Conservation (phyloP, 176 grass and related monocot genomes). For the Secale cereale region DNA sequence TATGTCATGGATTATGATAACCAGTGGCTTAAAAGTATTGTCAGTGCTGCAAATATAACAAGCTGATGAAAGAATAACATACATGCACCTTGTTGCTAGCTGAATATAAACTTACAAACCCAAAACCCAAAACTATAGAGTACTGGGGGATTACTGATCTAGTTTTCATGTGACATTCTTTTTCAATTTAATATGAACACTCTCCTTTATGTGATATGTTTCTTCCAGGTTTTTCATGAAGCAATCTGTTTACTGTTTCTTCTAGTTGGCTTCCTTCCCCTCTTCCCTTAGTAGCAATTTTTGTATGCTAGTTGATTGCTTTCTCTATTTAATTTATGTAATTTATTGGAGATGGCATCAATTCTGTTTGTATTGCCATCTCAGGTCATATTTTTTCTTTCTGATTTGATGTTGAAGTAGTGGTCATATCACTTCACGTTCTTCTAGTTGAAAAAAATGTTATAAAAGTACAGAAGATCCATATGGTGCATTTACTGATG, state of each 20-base stretch:
- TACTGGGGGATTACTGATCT: neutral
- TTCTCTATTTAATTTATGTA: neutral
- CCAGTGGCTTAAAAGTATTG: neutral
- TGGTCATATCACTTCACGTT: neutral
- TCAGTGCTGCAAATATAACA: neutral
- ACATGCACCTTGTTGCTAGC: neutral
- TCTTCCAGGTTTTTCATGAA: neutral
- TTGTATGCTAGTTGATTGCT: neutral
- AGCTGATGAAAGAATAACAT: neutral
- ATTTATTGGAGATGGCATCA: neutral
- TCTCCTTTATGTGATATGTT: neutral
- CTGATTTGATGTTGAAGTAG: constrained; percentile 10
- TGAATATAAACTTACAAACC: neutral
- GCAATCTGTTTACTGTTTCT: neutral
- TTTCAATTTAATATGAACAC: neutral
- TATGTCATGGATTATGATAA: neutral
- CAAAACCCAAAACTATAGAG: neutral
- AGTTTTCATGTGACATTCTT: neutral
- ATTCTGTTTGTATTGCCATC: constrained; percentile 1
- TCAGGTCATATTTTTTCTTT: constrained; percentile 5
- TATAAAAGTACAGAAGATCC: constrained; percentile 4
- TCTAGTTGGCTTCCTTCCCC: neutral
- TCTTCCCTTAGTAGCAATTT: neutral
- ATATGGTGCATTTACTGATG: constrained; percentile 8
- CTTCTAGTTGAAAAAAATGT: neutral